Conservation (phyloP, 2,329 filamentous ascomycete genomes). For the Paracamarosporium sp. region DNA sequence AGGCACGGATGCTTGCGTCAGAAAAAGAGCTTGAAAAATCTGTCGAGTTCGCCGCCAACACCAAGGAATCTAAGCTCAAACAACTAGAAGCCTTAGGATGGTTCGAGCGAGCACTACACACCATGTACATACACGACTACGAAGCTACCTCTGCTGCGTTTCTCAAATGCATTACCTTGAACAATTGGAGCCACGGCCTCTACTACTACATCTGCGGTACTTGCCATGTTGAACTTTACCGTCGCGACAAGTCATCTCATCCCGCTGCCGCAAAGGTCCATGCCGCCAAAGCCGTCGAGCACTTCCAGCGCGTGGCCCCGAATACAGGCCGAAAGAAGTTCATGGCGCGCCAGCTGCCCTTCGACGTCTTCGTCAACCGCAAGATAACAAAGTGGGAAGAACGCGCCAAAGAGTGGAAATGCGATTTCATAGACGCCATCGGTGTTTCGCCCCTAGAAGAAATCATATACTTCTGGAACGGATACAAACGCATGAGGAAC, state of each 20-base stretch:
- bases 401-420: constrained; percentile 69
- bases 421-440: constrained; percentile 77
- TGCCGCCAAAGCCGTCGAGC: constrained; percentile 65
- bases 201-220: constrained; percentile 89
- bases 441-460: constrained; percentile 83
- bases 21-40: constrained; percentile 72
- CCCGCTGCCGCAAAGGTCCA: constrained; percentile 53
- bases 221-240: constrained; percentile 82
- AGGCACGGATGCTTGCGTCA: constrained; percentile 77
- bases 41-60: constrained; percentile 67
- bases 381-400: constrained; percentile 91
- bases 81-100: constrained; percentile 85
- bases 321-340: constrained; percentile 86
- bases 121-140: constrained; percentile 82
- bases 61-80: constrained; percentile 75
- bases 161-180: constrained; percentile 60
- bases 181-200: constrained; percentile 87
- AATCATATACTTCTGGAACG: constrained; percentile 95
- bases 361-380: constrained; percentile 83
- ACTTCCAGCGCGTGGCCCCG: constrained; percentile 73
- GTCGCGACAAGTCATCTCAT: constrained; percentile 57
- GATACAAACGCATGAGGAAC: constrained; percentile 77
- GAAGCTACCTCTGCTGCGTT: constrained; percentile 76
- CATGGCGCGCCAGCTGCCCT: constrained; percentile 86
- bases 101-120: constrained; percentile 82